phyloP scores from a whole-genome alignment of 2,329 filamentous ascomycete species.

The Phialophora macrospora region DNA sequence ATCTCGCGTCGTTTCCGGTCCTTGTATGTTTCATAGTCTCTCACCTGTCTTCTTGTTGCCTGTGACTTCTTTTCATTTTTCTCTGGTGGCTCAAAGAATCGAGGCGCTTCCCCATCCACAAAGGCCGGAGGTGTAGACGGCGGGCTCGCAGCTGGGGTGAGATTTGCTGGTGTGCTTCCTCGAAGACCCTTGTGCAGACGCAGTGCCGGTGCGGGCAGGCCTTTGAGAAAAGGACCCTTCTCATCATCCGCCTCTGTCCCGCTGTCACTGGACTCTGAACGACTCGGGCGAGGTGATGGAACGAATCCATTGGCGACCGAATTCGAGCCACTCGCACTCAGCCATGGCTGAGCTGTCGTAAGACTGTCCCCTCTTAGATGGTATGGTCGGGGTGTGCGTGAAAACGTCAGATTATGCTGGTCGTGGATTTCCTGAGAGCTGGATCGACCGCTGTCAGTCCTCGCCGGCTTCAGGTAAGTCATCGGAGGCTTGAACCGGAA shows the following conservation, averaged over 20 bases:
- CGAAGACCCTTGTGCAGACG: conserved; percentile 78
- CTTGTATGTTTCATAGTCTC: conserved; percentile 39
- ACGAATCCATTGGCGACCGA: conserved; percentile 15
- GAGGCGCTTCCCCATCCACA: conserved; percentile 27
- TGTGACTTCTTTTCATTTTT: conserved; percentile 25
- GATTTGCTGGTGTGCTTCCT: conserved; percentile 42
- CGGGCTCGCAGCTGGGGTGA: conserved; percentile 36
- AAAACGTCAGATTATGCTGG: conserved; percentile 29
- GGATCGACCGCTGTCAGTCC: conserved; percentile 21
- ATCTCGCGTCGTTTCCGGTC: conserved; percentile 49
- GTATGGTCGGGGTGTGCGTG: conserved; percentile 41
- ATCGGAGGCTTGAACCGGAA: conserved; percentile 23
- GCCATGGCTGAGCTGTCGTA: conserved; percentile 8
- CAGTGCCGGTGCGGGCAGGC: conserved; percentile 77
- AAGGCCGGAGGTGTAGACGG: conserved; percentile 37
- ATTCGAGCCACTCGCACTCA: conserved; percentile 18
- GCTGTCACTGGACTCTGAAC: conserved; percentile 72
- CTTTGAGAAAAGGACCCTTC: conserved; percentile 73
- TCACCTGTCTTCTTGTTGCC: conserved; percentile 13
- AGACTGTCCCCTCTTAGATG: conserved; percentile 36
- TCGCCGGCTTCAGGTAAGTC: conserved; percentile 28
- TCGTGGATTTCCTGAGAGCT: conserved; percentile 27
- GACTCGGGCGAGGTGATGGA: conserved; percentile 41
- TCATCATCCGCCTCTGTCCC: conserved; percentile 96
- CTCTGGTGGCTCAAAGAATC: conserved; percentile 26